These are phyloP conservation scores for Pisolithus albus DNA, from an alignment of 768 basidiomycete species.

Conservation along the genomic window DNA sequence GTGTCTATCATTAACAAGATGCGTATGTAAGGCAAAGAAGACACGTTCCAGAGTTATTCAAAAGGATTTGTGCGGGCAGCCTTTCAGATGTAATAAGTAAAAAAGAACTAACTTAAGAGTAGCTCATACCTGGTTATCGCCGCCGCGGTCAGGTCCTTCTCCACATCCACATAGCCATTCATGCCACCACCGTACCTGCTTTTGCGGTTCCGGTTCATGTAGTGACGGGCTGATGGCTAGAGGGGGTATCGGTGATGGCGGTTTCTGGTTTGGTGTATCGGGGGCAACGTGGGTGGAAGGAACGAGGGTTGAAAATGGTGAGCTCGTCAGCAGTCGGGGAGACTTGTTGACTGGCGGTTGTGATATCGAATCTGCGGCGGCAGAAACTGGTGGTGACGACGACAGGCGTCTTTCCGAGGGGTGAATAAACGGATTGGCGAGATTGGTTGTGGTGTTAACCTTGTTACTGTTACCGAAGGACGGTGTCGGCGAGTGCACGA, in stretches of 20 bases:
- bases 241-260: constrained; percentile 31
- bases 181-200: constrained; percentile 68
- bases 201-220: constrained; percentile 21
- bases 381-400: constrained; percentile 13
- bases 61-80: constrained; percentile 69
- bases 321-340: constrained; percentile 14
- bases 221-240: constrained; percentile 24
- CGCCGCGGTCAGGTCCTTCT: constrained; percentile 67
- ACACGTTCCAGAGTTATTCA: constrained; percentile 24
- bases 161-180: constrained; percentile 80
- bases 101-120: not conserved
- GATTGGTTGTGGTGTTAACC: constrained; percentile 28
- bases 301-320: constrained; percentile 10
- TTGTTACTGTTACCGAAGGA: constrained; percentile 11
- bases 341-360: constrained; percentile 7
- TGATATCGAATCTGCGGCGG: constrained; percentile 34
- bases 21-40: too few species aligned
- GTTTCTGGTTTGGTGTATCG: constrained; percentile 29
- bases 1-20: too few species aligned
- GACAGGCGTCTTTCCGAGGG: constrained; percentile 12
- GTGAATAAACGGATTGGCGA: constrained; percentile 43
- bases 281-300: constrained; percentile 45
- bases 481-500: constrained; percentile 24
- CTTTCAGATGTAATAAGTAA: constrained; percentile 27
- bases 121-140: constrained; percentile 57